phyloP scores from a whole-genome alignment of 495 filamentous ascomycete genomes.

The Hypoxylon cercidicola region DNA sequence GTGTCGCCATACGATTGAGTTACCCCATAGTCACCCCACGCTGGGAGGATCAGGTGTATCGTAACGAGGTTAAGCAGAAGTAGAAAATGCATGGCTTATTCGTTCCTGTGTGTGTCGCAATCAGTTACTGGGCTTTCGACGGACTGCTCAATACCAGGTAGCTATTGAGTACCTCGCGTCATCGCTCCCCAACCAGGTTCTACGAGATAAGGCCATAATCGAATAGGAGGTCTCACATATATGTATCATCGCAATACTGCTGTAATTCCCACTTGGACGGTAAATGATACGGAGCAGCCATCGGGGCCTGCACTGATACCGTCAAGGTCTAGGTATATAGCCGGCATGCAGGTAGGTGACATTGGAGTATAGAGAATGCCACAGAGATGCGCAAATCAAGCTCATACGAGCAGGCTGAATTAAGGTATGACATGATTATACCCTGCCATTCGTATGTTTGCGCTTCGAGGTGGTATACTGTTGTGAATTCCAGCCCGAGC shows the following conservation, averaged over 20 bases:
- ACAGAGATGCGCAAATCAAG: slow-evolving; percentile 3
- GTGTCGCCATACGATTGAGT: slow-evolving; percentile 2
- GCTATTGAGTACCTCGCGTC: not conserved
- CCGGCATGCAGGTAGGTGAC: slow-evolving; percentile 27
- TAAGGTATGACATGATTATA: slow-evolving; percentile 7
- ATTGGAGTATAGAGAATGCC: not conserved
- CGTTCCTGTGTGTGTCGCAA: not conserved
- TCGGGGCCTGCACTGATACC: not conserved
- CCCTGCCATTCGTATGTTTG: too few species aligned
- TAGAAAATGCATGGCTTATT: slow-evolving; percentile 6
- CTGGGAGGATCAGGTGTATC: slow-evolving; percentile 12
- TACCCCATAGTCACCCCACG: slow-evolving; percentile 2
- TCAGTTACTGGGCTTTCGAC: not conserved
- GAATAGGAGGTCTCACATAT: not conserved
- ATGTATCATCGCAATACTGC: not conserved
- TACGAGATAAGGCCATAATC: not conserved
- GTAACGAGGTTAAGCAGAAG: not conserved
- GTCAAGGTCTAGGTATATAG: slow-evolving; percentile 30
- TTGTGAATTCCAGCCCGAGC: not conserved
- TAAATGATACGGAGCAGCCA: not conserved
- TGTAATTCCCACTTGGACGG: not conserved
- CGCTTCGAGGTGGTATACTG: not conserved
- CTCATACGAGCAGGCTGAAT: slow-evolving; percentile 23
- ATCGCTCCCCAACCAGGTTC: not conserved
- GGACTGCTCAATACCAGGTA: not conserved